Evolutionary conservation across 2,329 filamentous ascomycete species (phyloP).

Genomic region (Xylaria sp.): DNA sequence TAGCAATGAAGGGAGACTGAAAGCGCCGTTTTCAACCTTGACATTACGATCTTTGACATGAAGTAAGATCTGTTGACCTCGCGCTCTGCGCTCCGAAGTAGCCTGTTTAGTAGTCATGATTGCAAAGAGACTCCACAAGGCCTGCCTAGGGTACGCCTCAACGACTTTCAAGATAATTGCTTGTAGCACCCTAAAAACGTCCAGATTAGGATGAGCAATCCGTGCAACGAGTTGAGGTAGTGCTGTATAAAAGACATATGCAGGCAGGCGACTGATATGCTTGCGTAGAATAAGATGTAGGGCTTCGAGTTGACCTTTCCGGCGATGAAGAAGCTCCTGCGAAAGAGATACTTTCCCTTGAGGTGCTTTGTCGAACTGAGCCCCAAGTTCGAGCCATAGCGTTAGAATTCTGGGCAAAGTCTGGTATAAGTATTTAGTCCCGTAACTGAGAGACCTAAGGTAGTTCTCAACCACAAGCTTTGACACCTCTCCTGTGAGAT

Average conservation of each 20-base stretch:
- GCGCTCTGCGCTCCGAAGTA: constrained; percentile 67
- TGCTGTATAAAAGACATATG: constrained; percentile 83
- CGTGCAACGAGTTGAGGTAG: constrained; percentile 95
- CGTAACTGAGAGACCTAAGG: constrained; percentile 83
- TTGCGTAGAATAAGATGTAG: constrained; percentile 83
- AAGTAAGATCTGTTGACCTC: constrained; percentile 64
- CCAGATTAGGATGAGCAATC: constrained; percentile 84
- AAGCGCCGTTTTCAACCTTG: constrained; percentile 62
- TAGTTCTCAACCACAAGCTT: constrained; percentile 94
- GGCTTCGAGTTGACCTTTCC: constrained; percentile 73
- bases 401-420: constrained; percentile 92
- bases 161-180: constrained; percentile 90
- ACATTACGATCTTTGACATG: constrained; percentile 60
- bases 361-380: constrained; percentile 73
- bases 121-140: constrained; percentile 89
- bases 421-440: constrained; percentile 96
- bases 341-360: constrained; percentile 66
- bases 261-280: constrained; percentile 77
- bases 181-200: constrained; percentile 81
- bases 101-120: constrained; percentile 83
- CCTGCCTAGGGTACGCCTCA: constrained; percentile 86
- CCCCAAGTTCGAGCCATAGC: constrained; percentile 92
- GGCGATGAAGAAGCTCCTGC: constrained; percentile 63
- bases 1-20: constrained; percentile 78
- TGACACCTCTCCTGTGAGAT: constrained; percentile 82